Conservation (phyloP, 2,329 filamentous ascomycete species). For the Exophiala alcalophila region DNA sequence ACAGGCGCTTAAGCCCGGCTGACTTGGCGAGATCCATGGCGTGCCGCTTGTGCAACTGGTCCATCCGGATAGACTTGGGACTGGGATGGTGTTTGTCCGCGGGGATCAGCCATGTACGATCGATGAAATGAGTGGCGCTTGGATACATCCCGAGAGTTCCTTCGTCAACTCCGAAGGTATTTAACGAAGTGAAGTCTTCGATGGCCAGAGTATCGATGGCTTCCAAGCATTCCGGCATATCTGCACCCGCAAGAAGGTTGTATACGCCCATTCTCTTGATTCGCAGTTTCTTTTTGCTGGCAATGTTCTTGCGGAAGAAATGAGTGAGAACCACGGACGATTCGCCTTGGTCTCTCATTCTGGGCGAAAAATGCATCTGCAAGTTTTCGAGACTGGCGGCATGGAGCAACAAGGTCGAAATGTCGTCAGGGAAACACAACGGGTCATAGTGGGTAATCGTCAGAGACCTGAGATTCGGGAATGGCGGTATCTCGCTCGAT, state of each 20-base stretch:
- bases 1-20: conserved; percentile 49
- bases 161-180: conserved; percentile 48
- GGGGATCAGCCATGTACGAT: conserved; percentile 50
- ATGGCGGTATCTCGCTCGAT: conserved; percentile 53
- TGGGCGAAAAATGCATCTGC: conserved; percentile 59
- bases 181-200: conserved; percentile 54
- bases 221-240: conserved; percentile 46
- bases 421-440: conserved; percentile 62
- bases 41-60: conserved; percentile 47
- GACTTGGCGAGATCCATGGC: conserved; percentile 44
- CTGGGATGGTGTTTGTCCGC: conserved; percentile 28
- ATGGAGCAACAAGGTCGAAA: conserved; percentile 54
- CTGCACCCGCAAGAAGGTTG: conserved; percentile 55
- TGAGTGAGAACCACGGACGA: conserved; percentile 54
- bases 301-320: conserved; percentile 56
- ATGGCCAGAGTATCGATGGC: conserved; percentile 43
- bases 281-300: conserved; percentile 45
- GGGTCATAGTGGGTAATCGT: conserved; percentile 61
- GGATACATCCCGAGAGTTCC: conserved; percentile 36
- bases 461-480: conserved; percentile 54
- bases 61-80: conserved; percentile 50
- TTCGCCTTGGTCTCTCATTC: conserved; percentile 59
- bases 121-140: conserved; percentile 50
- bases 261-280: conserved; percentile 54
- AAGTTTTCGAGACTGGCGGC: conserved; percentile 55